Evolutionary conservation across 495 filamentous ascomycete species (phyloP).

Genomic region (Tuber indicum): DNA sequence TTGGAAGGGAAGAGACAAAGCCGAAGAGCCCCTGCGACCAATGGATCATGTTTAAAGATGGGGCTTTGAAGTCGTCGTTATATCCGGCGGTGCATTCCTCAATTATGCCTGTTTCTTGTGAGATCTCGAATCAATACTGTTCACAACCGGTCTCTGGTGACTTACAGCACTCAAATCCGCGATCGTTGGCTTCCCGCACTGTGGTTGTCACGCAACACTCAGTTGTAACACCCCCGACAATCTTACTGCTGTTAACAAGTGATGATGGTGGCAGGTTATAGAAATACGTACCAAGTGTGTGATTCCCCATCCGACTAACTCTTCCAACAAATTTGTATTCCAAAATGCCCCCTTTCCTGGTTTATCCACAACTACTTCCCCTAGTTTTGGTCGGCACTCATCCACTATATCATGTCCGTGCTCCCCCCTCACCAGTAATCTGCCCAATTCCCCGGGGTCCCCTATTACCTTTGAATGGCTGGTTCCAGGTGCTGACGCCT

Average conservation of each 20-base stretch:
- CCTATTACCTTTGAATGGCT: conserved; percentile 50
- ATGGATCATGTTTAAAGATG: conserved; percentile 47
- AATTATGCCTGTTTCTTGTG: conserved; percentile 42
- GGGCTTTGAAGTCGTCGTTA: conserved; percentile 45
- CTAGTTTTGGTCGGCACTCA: conserved; percentile 53
- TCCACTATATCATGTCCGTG: conserved; percentile 58
- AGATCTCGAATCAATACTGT: conserved; percentile 6
- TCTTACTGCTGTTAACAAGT: conserved; percentile 13
- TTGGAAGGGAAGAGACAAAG: conserved; percentile 45
- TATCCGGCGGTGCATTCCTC: conserved; percentile 48
- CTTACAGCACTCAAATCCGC: conserved; percentile 64
- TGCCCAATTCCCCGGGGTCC: conserved; percentile 54
- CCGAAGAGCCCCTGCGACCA: conserved; percentile 51
- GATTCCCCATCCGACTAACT: conserved; percentile 57
- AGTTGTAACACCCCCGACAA: conserved; percentile 47
- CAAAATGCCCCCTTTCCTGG: conserved; percentile 61
- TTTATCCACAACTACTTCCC: conserved; percentile 62
- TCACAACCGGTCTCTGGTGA: conserved; percentile 19
- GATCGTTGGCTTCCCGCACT: conserved; percentile 64
- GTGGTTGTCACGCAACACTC: conserved; percentile 64
- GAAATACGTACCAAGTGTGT: conserved; percentile 53
- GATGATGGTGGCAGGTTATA: background rate
- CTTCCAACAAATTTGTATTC: conserved; percentile 57
- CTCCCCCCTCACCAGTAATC: conserved; percentile 57
- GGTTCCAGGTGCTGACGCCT: conserved; percentile 46